Evolutionary conservation across 495 filamentous ascomycete genomes (phyloP), one percentile per base, ranked within the genome.

Genomic region (Hyaloscypha bicolor): DNA sequence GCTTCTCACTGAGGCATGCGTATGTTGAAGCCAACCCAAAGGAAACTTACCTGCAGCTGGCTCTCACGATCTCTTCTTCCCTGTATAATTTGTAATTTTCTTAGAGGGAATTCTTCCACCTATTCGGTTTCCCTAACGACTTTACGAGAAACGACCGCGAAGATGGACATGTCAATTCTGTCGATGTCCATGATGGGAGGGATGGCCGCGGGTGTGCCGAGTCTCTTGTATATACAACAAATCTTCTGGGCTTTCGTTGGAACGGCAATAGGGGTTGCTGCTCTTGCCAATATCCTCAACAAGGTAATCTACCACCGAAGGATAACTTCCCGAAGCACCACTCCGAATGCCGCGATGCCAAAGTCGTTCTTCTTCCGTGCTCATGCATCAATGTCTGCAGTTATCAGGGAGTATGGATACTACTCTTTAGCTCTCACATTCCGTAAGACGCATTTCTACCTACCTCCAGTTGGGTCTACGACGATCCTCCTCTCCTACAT

Each of bases 371-470:
- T 89, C 63, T 78, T 86, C 63, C 77, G 80, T 32, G 52, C 72
- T 53, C 88, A 87, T 79, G 91, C 91, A 11, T 93, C 91, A 0
- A 66, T 86, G 32, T 90, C 90, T 48, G 91, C 92, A 0, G 78
- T 90, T 29, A 72, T 78, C 19, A 85, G 92, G 67, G 92, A 95
- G 75, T 79, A 85, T 51, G 82, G 83, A 72, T 86, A 91, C 71
- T 88, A 85, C 21, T 86, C 90, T 57, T 77, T 83, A 37, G 84
- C 87, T 62, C 68, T 91, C 55, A 79, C 82, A 1, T 63, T 87
- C 14, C 75, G 81, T 29, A 76, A 78, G n/a, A 62, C 79, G 35
- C 76, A 81, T 6, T 65, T 81, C 35, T 64, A 69, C 12, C 79
- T 84, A 67, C 86, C 89, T 57, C 83, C 87, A 63, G 68, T 88